A percentile compares a stretch with the other conserved stretches of the same genome.
Conservation (phyloP, 441 rosid species). For the Populus hybrid region DNA sequence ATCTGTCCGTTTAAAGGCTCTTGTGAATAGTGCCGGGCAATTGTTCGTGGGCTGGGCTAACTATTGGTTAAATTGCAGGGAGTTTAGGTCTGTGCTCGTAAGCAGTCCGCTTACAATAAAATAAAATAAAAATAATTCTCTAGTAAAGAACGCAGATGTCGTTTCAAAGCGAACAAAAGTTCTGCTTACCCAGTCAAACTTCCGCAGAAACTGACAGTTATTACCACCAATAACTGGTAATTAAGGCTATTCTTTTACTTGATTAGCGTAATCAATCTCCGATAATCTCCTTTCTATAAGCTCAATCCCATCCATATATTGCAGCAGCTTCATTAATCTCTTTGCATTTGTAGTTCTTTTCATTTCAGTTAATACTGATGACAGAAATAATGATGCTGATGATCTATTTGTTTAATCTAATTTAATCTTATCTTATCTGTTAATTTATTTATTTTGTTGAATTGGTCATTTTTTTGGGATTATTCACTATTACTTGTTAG, state of each 20-base stretch:
- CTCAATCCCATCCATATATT: not conserved
- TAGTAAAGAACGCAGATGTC: not conserved
- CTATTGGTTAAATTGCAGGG: not conserved
- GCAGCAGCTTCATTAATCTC: not conserved
- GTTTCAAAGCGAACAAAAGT: not conserved
- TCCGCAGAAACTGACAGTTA: not conserved
- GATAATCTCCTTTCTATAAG: not conserved
- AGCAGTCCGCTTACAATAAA: not conserved
- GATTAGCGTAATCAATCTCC: not conserved
- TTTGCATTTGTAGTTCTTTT: not conserved
- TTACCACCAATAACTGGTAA: not conserved
- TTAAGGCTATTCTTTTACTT: not conserved
- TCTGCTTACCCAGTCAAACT: not conserved
- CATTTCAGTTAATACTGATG: not conserved
- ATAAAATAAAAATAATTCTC: not conserved
- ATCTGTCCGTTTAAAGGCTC: no score
- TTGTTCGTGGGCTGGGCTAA: not conserved
- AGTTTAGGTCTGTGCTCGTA: not conserved
- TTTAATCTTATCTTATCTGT: no score
- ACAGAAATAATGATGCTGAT: no score
- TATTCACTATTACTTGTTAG: not conserved
- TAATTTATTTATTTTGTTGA: not conserved
- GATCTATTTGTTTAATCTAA: not conserved
- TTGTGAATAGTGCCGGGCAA: not conserved
- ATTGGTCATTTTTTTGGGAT: not conserved